These are phyloP conservation scores for Lenwebbia sp. DNA, from an alignment of 345 rosid species.

Conservation along the genomic window DNA sequence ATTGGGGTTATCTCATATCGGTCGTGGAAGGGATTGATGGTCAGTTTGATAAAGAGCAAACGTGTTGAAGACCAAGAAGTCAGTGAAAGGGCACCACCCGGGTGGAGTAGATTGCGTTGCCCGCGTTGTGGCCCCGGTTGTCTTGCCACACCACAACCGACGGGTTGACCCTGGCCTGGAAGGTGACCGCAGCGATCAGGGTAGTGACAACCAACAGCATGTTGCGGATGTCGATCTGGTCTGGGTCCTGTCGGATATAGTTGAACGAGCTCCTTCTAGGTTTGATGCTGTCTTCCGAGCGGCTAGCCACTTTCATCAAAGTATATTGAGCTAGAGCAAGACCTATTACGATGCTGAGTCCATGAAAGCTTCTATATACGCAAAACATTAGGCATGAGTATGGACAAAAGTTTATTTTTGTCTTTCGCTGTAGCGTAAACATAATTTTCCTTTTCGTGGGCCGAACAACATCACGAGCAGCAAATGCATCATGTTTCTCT, in stretches of 20 bases:
- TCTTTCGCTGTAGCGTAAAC: too few relatives aligned
- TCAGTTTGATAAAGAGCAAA: not conserved
- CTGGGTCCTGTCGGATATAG: not conserved
- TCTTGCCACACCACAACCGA: constrained; percentile 21
- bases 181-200: constrained; percentile 7
- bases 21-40: too few relatives aligned
- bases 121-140: not conserved
- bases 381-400: not conserved
- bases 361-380: not conserved
- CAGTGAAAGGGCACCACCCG: not conserved
- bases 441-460: not conserved
- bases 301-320: not conserved
- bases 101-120: constrained; percentile 5
- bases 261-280: constrained; percentile 3
- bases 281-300: not conserved
- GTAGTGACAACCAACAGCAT: not conserved
- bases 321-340: not conserved
- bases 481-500: not conserved
- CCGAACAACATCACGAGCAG: not conserved
- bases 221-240: not conserved
- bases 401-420: too few relatives aligned
- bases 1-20: too few relatives aligned
- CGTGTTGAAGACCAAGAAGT: constrained; percentile 13
- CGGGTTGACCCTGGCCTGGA: constrained; percentile 7
- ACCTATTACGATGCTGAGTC: not conserved